Base-by-base conservation (phyloP, 768 basidiomycete genomes). In the Boletus sp. region DNA sequence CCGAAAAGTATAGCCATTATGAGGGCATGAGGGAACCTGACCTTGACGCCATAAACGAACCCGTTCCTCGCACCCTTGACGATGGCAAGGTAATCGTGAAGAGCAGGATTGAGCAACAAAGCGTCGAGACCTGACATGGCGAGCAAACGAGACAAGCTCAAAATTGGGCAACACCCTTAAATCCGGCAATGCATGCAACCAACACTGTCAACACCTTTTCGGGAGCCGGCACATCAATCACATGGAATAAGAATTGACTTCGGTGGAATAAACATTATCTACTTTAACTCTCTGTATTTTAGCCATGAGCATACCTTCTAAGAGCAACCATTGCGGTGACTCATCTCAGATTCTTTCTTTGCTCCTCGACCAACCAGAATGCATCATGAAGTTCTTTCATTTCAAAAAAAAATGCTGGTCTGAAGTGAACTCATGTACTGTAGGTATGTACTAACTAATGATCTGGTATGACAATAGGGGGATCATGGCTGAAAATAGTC, bases 1-100 rank as follows among this genome's bases (percentile, higher is more conserved):
- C 94, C 93, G 67, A 98, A 98, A 41, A 98, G 78, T 58, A 97
- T 83, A 24, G 94, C 90, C 95, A 98, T 98, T 49, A 98, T 88
- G 30, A 98, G 77, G 1, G 96, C 96, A 81, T 98, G 96, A 39
- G 96, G 96, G 66, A 96, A 95, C 42, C 94, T 78, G 60, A 96
- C 89, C 75, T 94, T 93, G 64, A 88, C 89, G 37, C 92, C 92
- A 64, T 94, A 94, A 9, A 94, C 89, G 57, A 93, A 82, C 5
- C 93, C 93, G 68, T 94, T 94, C 41, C 92, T 83, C 33, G 93
- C 91, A 44, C 97, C 96, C 72, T 99, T 99, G 69, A 98, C 74
- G 65, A 99, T 89, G 28, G 92, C 90, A 45, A 98, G 83, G 65
- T 90, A 86, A 69, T 97, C 94, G 70, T 96, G 95, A 63, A 87